These are phyloP conservation scores for Penicillium sclerotigenum DNA, from an alignment of 2,329 filamentous ascomycete species.

Conservation along the genomic window DNA sequence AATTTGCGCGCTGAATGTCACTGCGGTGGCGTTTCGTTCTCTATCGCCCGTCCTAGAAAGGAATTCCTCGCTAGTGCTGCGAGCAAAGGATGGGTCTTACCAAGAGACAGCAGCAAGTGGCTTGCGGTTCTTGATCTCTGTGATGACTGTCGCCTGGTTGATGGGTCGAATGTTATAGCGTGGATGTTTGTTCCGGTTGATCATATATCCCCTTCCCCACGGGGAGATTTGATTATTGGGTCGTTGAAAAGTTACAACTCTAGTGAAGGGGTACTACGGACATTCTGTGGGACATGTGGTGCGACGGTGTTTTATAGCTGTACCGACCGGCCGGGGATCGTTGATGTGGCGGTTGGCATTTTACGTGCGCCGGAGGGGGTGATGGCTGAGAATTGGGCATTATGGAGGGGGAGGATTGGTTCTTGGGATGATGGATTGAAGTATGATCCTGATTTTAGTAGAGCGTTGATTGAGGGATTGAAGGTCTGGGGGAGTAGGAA, in stretches of 20 bases:
- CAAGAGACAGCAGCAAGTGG: constrained; percentile 24
- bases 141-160: constrained; percentile 42
- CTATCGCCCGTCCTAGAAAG: constrained; percentile 37
- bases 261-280: constrained; percentile 35
- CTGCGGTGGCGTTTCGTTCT: constrained; percentile 46
- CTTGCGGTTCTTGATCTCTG: constrained; percentile 27
- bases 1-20: constrained; percentile 43
- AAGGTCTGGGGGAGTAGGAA: constrained; percentile 19
- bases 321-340: constrained; percentile 34
- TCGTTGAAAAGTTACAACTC: constrained; percentile 42
- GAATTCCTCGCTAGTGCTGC: constrained; percentile 29
- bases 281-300: constrained; percentile 48
- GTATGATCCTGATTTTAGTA: constrained; percentile 22
- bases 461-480: constrained; percentile 18
- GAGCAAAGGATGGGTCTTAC: constrained; percentile 16
- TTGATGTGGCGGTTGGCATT: constrained; percentile 46
- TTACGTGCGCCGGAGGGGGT: constrained; percentile 39
- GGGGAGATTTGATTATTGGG: constrained; percentile 30
- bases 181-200: constrained; percentile 44
- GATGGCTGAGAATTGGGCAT: constrained; percentile 43
- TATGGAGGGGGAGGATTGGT: constrained; percentile 40
- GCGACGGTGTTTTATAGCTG: constrained; percentile 43
- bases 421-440: constrained; percentile 16
- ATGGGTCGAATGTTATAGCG: constrained; percentile 38
- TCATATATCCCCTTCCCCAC: constrained; percentile 33